Percentiles rank a stretch among this genome's conserved stretches.
phyloP scores from a whole-genome alignment of 305 asterid species.

The Solanum chacoense region DNA sequence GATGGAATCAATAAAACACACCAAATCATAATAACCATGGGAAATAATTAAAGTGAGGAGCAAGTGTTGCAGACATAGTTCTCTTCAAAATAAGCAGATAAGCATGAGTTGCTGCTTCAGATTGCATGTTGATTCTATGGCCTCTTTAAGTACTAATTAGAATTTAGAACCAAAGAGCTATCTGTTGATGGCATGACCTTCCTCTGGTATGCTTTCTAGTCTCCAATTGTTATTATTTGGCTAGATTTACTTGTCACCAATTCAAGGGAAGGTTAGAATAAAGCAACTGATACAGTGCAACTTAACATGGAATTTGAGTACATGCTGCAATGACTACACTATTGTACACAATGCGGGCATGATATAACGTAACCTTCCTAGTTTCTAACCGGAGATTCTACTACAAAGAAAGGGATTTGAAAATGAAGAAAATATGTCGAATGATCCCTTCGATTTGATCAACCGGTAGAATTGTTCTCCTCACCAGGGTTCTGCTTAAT shows the following conservation, averaged over 20 bases:
- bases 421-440: neutral
- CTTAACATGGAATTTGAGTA: neutral
- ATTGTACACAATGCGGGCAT: neutral
- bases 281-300: neutral
- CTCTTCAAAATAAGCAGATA: neutral
- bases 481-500: constrained; percentile 41
- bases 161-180: neutral
- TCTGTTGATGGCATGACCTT: neutral
- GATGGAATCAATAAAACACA: neutral
- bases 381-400: neutral
- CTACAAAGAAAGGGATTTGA: neutral
- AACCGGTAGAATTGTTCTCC: constrained; percentile 6
- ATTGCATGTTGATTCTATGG: neutral
- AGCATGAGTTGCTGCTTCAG: neutral
- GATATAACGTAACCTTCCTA: neutral
- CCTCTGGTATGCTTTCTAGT: neutral
- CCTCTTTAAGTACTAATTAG: neutral
- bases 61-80: neutral
- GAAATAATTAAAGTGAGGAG: neutral
- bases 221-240: neutral
- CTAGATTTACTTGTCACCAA: neutral
- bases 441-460: neutral
- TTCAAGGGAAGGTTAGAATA: neutral
- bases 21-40: neutral
- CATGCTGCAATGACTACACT: neutral